Conservation (phyloP, 441 rosid species). For the Corymbia calophylla region DNA sequence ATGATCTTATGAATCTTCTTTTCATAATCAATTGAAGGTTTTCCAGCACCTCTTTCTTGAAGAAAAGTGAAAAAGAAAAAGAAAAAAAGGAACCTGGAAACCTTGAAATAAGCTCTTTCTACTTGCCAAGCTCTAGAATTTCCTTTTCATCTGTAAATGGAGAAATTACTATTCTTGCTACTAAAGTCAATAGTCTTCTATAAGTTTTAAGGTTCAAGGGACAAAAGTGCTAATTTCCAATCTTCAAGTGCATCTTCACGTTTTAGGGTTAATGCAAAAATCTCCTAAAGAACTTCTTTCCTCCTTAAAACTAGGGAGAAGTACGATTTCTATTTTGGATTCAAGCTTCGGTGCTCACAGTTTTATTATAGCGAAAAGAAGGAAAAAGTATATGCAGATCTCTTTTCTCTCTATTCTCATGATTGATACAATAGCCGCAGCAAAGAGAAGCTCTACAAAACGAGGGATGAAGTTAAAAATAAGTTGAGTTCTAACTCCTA, state of each 20-base stretch:
- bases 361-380: background rate
- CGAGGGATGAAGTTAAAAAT: background rate
- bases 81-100: background rate
- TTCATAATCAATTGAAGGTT: background rate
- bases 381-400: background rate
- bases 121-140: background rate
- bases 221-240: background rate
- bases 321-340: background rate
- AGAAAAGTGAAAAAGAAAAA: background rate
- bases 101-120: background rate
- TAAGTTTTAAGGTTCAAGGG: background rate
- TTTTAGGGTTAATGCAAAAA: background rate
- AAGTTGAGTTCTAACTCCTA: background rate
- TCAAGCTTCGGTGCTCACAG: background rate
- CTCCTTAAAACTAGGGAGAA: background rate
- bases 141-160: background rate
- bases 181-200: background rate
- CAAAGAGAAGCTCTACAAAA: background rate
- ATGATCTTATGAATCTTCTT: background rate
- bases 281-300: background rate
- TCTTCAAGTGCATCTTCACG: background rate
- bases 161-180: background rate
- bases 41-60: background rate
- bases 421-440: background rate
- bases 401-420: background rate